phyloP scores from a whole-genome alignment of 1,284 basidiomycete genomes.

The Ustilago cynodontis region DNA sequence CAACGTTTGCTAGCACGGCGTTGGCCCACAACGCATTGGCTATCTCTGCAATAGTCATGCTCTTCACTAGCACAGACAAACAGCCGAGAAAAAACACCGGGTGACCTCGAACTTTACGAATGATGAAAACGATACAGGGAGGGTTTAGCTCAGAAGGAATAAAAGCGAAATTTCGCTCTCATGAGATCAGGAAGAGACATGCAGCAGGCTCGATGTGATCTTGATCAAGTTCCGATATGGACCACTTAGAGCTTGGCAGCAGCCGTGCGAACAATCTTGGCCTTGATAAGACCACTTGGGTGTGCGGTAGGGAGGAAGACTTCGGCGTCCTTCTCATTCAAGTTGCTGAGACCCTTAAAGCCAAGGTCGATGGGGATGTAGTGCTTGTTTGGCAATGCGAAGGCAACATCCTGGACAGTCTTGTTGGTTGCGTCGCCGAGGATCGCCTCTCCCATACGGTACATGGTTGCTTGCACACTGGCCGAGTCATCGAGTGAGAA shows the following conservation, averaged over 20 bases:
- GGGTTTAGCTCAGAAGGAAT: background rate
- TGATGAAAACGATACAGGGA: slow-evolving; percentile 1
- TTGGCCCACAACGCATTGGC: background rate
- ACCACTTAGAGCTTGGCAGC: slow-evolving; percentile 45
- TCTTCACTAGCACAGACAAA: background rate
- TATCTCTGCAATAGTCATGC: background rate
- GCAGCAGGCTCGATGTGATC: background rate
- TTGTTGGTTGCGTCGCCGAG: slow-evolving; percentile 72
- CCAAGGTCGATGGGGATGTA: slow-evolving; percentile 65
- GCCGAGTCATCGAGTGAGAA: slow-evolving; percentile 91
- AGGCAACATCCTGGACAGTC: slow-evolving; percentile 77
- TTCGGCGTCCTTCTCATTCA: slow-evolving; percentile 61
- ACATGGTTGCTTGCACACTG: slow-evolving; percentile 91
- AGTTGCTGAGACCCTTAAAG: slow-evolving; percentile 60
- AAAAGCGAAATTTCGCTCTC: background rate
- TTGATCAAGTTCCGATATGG: background rate
- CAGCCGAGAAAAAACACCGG: background rate
- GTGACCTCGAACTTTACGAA: background rate
- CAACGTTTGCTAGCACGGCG: no score
- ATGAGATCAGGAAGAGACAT: background rate
- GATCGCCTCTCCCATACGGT: slow-evolving; percentile 85
- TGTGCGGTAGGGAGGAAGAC: slow-evolving; percentile 63
- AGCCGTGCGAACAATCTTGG: slow-evolving; percentile 50
- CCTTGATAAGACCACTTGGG: slow-evolving; percentile 64
- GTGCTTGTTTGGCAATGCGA: slow-evolving; percentile 84